These are phyloP conservation scores for Camillea tinctor DNA, from an alignment of 2,329 filamentous ascomycete species.

Conservation along the genomic window DNA sequence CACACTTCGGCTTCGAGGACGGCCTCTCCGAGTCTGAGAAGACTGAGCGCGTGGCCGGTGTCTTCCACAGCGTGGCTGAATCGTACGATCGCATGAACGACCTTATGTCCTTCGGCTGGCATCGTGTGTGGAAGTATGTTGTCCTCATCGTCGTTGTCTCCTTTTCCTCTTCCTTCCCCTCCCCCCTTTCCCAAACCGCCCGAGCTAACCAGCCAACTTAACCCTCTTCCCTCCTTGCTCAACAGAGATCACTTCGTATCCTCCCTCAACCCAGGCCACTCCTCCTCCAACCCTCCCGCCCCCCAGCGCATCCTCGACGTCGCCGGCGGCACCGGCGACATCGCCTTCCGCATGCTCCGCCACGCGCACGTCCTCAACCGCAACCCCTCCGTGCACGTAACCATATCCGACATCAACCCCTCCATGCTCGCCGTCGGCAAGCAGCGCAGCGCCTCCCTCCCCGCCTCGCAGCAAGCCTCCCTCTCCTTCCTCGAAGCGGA, in stretches of 20 bases:
- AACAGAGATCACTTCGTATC: constrained; percentile 84
- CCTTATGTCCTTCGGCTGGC: constrained; percentile 96
- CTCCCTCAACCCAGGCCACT: constrained; percentile 77
- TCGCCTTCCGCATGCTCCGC: constrained; percentile 93
- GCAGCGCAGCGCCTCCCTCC: constrained; percentile 66
- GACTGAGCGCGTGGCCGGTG: constrained; percentile 67
- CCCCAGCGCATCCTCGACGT: constrained; percentile 85
- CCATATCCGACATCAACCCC: constrained; percentile 93
- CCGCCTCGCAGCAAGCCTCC: constrained; percentile 54
- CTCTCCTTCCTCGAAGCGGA: constrained; percentile 85
- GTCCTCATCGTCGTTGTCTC: background rate
- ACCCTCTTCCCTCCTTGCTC: background rate
- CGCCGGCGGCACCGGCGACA: constrained; percentile 94
- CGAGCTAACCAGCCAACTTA: constrained; percentile 5
- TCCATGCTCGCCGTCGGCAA: constrained; percentile 89
- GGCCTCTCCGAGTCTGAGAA: constrained; percentile 81
- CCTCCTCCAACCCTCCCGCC: constrained; percentile 41
- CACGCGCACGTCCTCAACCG: constrained; percentile 78
- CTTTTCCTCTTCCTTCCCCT: background rate
- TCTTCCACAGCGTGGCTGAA: constrained; percentile 93
- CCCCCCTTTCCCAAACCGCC: background rate
- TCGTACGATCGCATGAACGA: constrained; percentile 99
- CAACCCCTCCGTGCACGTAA: constrained; percentile 79
- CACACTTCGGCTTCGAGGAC: constrained; percentile 83
- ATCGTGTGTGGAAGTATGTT: constrained; percentile 83